These are phyloP conservation scores for Pyrenophora graminea DNA, from an alignment of 2,329 filamentous ascomycete species.

Conservation along the genomic window DNA sequence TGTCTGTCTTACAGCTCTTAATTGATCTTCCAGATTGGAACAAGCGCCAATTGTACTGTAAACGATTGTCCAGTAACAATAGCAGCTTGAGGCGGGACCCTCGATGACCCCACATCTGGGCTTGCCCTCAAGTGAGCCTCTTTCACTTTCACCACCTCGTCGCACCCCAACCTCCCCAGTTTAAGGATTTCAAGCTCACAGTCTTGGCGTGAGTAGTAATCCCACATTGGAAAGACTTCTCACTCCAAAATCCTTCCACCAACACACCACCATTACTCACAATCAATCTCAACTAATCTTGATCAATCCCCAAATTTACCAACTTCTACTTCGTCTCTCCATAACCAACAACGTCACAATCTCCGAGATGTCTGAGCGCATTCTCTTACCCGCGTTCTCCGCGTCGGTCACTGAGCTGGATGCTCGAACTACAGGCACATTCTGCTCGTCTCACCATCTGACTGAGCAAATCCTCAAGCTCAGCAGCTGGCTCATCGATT, in stretches of 20 bases:
- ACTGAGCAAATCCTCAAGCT: conserved; percentile 26
- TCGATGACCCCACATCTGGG: conserved; percentile 4
- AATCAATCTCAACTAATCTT: neutral
- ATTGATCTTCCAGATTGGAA: neutral
- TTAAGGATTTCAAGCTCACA: conserved; percentile 1
- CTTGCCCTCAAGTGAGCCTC: neutral
- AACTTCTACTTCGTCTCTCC: neutral
- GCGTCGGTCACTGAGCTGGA: conserved; percentile 21
- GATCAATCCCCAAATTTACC: neutral
- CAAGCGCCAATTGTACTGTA: conserved; percentile 3
- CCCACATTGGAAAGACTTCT: neutral
- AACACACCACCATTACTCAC: neutral
- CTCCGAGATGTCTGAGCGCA: conserved; percentile 7
- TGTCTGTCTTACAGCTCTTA: neutral
- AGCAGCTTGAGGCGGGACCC: conserved; percentile 10
- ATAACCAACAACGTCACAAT: neutral
- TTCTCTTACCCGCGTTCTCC: conserved; percentile 15
- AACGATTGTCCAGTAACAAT: conserved; percentile 10
- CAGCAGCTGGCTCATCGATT: conserved; percentile 15
- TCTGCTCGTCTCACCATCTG: conserved; percentile 19
- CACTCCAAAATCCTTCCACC: neutral
- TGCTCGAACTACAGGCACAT: conserved; percentile 9
- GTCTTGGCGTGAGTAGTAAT: neutral
- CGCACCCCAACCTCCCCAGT: conserved; percentile 12
- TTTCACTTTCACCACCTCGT: conserved; percentile 20